Base-by-base conservation (phyloP, 2,329 filamentous ascomycete genomes). In the Juglanconis sp. region DNA sequence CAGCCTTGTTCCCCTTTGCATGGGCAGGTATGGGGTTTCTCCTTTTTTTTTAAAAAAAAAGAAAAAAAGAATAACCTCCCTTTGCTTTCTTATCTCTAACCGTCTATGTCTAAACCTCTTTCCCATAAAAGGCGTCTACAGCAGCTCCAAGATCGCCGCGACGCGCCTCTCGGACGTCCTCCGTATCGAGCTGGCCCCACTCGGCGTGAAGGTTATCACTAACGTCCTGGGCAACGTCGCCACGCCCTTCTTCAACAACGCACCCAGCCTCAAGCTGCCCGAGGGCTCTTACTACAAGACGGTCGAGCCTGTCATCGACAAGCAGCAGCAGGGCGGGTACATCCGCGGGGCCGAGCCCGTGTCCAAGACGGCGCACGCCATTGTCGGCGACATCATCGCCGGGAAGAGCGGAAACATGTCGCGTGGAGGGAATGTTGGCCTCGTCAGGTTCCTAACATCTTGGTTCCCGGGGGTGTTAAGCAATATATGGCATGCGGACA, bases 71-170 rank as follows among this genome's bases (percentile, higher is more conserved):
- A n/a, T n/a, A n/a, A n/a, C n/a, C n/a, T n/a, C n/a, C n/a, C n/a
- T n/a, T n/a, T n/a, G n/a, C n/a, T n/a, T n/a, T n/a, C n/a, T n/a
- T n/a, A n/a, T n/a, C n/a, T n/a, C n/a, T n/a, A n/a, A n/a, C n/a
- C n/a, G n/a, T n/a, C n/a, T n/a, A n/a, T n/a, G n/a, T n/a, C n/a
- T n/a, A n/a, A n/a, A n/a, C n/a, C n/a, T n/a, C 44, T n/a, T 44
- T 58, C 10, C 10, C 17, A 3, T 17, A 6, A 17, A 38, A 46
- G 68, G 68, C 1, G 36, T 65, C 1, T 72, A 72, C 53, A 67
- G 63, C 31, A 63, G 66, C 13, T 70, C 70, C 7, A 72, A 72
- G 36, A 66, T 68, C 0, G 70, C 70, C 2, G 60, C 65, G 1
- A 36, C 60, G 2, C 65, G 63, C 15, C 35, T 69, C 15, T 70